phyloP scores from a whole-genome alignment of 2,329 filamentous ascomycete genomes.

The Penicillium rolfsii region DNA sequence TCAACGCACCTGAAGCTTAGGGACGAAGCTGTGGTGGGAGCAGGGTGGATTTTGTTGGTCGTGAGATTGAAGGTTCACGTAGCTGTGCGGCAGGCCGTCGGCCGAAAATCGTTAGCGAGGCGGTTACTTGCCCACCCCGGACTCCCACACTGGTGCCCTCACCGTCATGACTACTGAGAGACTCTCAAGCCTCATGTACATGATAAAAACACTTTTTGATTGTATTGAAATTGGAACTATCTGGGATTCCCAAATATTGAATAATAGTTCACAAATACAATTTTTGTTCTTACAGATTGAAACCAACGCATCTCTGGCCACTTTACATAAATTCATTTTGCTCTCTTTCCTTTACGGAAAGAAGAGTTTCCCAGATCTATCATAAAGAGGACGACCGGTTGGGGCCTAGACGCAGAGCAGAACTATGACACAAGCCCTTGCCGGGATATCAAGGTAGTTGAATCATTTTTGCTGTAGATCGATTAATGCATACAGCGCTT shows the following conservation, averaged over 20 bases:
- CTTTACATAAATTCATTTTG: slow-evolving; percentile 22
- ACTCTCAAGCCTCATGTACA: neutral
- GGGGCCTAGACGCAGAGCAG: slow-evolving; percentile 25
- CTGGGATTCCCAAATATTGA: neutral
- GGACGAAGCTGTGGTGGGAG: slow-evolving; percentile 41
- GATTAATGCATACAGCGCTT: slow-evolving; percentile 47
- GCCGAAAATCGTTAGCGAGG: slow-evolving; percentile 52
- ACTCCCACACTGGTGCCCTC: slow-evolving; percentile 38
- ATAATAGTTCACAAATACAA: neutral
- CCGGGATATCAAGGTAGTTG: slow-evolving; percentile 48
- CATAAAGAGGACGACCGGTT: slow-evolving; percentile 22
- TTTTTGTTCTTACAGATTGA: neutral
- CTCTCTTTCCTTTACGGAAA: slow-evolving; percentile 15
- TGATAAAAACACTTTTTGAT: neutral
- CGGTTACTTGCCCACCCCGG: slow-evolving; percentile 37
- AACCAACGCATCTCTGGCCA: slow-evolving; percentile 6
- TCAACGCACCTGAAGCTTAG: slow-evolving; percentile 42
- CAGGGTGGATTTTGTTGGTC: slow-evolving; percentile 44
- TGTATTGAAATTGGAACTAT: neutral
- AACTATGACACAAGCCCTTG: slow-evolving; percentile 30
- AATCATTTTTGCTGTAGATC: slow-evolving; percentile 49
- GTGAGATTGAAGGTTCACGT: slow-evolving; percentile 40
- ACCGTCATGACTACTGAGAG: neutral
- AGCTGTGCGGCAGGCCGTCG: slow-evolving; percentile 45
- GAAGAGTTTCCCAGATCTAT: slow-evolving; percentile 24